Evolutionary conservation across 495 filamentous ascomycete species (phyloP).

Genomic region (Thozetella sp.): DNA sequence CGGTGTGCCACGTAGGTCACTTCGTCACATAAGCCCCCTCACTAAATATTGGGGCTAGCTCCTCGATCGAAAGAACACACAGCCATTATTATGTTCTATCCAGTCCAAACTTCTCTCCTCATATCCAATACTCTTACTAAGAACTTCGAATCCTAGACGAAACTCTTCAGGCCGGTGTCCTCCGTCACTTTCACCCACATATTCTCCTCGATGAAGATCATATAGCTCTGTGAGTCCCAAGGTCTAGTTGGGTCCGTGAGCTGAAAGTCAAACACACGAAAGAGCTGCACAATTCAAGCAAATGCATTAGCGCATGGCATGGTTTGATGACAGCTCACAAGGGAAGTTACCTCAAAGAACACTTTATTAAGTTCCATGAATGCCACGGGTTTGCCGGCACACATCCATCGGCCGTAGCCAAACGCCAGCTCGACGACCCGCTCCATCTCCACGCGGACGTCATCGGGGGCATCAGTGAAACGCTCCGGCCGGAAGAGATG

Average conservation of each 20-base stretch:
- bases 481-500: conserved; percentile 55
- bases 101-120: no score
- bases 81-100: no score
- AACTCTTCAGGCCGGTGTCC: no score
- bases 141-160: no score
- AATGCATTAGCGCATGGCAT: no score
- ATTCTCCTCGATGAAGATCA: conserved; percentile 25
- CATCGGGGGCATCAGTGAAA: conserved; percentile 48
- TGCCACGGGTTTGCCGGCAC: conserved; percentile 45
- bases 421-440: conserved; percentile 37
- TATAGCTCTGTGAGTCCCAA: conserved; percentile 24
- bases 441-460: conserved; percentile 35
- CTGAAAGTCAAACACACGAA: conserved; percentile 56
- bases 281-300: no score
- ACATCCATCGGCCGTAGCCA: conserved; percentile 43
- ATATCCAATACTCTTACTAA: no score
- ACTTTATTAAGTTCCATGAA: conserved; percentile 56
- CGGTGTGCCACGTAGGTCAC: no score
- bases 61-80: no score
- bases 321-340: not conserved
- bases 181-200: conserved; percentile 29
- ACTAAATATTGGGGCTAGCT: no score
- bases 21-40: no score
- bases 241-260: conserved; percentile 49
- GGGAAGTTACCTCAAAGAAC: conserved; percentile 50